These are phyloP conservation scores for Aspergillus melleus DNA, from an alignment of 2,329 filamentous ascomycete species.

Conservation along the genomic window DNA sequence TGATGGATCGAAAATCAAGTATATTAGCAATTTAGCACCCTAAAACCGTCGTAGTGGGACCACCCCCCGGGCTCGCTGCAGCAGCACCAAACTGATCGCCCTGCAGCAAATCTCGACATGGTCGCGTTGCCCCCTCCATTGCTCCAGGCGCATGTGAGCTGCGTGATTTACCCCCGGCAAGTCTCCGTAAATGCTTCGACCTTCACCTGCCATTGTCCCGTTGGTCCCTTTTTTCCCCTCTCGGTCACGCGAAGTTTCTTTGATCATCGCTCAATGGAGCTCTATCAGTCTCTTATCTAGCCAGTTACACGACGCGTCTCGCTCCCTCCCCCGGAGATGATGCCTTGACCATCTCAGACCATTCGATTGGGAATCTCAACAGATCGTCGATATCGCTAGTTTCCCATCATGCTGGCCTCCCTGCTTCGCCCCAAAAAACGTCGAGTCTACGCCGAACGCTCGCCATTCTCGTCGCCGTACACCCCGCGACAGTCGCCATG, in stretches of 20 bases:
- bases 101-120: neutral
- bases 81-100: neutral
- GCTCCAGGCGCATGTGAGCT: neutral
- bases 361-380: neutral
- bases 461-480: conserved; percentile 31
- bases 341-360: neutral
- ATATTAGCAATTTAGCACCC: neutral
- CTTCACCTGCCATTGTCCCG: neutral
- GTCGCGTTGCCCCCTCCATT: neutral
- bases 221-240: neutral
- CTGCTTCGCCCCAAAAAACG: conserved; percentile 33
- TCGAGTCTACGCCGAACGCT: conserved; percentile 24
- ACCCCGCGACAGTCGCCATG: conserved; percentile 23
- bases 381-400: neutral
- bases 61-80: neutral
- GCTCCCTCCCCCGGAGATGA: neutral
- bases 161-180: neutral
- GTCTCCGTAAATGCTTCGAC: neutral
- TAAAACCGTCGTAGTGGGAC: neutral
- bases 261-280: neutral
- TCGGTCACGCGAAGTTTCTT: neutral
- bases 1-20: neutral
- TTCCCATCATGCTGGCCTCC: conserved; percentile 30
- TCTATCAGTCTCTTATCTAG: neutral
- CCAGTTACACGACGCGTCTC: neutral